Evolutionary conservation across 2,329 filamentous ascomycete genomes (phyloP).

Genomic region (Hymenotorrendiella dingleyae): DNA sequence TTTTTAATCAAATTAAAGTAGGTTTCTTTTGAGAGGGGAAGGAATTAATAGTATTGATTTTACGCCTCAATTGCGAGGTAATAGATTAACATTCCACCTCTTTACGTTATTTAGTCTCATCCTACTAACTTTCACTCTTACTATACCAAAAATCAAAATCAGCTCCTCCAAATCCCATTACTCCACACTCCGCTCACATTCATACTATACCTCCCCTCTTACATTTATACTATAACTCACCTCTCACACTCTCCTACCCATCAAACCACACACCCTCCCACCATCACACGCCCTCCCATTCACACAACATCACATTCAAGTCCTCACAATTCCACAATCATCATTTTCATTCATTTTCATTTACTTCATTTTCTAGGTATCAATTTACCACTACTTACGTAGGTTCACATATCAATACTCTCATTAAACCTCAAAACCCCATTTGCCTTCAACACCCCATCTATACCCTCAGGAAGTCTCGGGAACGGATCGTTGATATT

Average conservation of each 20-base stretch:
- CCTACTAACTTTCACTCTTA: not conserved
- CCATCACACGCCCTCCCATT: not conserved
- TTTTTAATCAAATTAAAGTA: not conserved
- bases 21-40: not conserved
- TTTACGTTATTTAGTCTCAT: not conserved
- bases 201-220: not conserved
- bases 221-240: not conserved
- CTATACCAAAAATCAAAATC: not conserved
- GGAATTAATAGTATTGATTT: not conserved
- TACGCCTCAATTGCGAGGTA: not conserved
- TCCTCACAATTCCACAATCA: not conserved
- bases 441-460: constrained; percentile 78
- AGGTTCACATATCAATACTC: constrained; percentile 64
- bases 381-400: not conserved
- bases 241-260: not conserved
- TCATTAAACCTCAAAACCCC: constrained; percentile 91
- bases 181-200: not conserved
- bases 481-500: constrained; percentile 46
- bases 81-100: not conserved
- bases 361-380: not conserved
- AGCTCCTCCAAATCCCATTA: not conserved
- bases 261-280: not conserved
- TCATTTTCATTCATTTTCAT: not conserved
- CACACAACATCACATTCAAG: not conserved
- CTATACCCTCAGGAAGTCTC: constrained; percentile 71